Base-by-base conservation (phyloP, 495 filamentous ascomycete genomes). In the Articulospora tetracladia region DNA sequence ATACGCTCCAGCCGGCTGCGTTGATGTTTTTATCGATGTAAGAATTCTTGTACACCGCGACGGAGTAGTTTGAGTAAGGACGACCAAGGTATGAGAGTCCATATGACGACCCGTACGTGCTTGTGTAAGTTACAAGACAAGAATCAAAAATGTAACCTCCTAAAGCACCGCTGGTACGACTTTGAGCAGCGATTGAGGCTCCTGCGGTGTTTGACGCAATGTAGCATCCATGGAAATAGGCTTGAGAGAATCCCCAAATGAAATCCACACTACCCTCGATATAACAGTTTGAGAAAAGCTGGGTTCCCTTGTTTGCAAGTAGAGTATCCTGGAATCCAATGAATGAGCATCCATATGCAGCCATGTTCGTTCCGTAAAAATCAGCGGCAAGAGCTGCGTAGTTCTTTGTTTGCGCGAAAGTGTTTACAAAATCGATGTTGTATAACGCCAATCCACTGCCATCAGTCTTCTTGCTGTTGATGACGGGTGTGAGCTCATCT, bases 191-290 rank as follows among this genome's bases (percentile, higher is more conserved):
- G 59, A 71, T 69, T 22, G 41, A 59, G 20, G 61, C 65, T 48
- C 47, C 23, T 3, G 47, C 6, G 24, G 47, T 50, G 25, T 50
- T 50, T 24, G 47, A 4, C 2, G 47, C 47, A n/a, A 50, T 50
- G 17, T 50, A 50, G 17, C 47, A 50, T 27, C 47, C 47, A 50
- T 50, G 47, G 56, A 73, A 68, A 44, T 69, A 73, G 0, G 64
- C 70, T 8, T 59, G 41, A 0, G 66, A 68, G 15, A 56, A 47
- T 1, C 67, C 67, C 25, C 77, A 89, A 64, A 89, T 82, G 65
- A 87, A 88, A 65, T 88, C 86, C 22, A 81, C 81, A 12, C 80
- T 81, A 13, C 86, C 86, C 58, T 79, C 50, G 11, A 64, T 44
- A 1, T 59, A 60, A 47, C 64, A 62, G 19, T 64, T 64, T 4